Conservation (phyloP, 2,329 filamentous ascomycete species). For the Rhynchosporium graminicola region DNA sequence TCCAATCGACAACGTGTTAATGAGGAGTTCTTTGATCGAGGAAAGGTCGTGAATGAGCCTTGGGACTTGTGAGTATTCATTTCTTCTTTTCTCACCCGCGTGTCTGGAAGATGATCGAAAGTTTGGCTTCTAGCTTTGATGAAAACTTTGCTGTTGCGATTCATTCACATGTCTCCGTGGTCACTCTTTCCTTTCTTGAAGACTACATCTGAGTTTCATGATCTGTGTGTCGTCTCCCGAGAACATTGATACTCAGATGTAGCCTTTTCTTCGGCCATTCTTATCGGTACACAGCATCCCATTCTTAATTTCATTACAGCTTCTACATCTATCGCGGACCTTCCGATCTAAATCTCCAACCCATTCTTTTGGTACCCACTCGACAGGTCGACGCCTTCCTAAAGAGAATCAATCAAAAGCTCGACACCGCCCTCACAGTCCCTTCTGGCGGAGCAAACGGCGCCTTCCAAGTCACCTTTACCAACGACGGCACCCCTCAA, state of each 20-base stretch:
- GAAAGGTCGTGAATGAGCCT: constrained; percentile 13
- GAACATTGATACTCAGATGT: not conserved
- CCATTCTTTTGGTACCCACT: constrained; percentile 68
- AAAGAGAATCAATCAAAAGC: constrained; percentile 60
- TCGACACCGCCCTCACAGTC: constrained; percentile 57
- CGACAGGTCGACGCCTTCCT: constrained; percentile 67
- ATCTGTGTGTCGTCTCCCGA: not conserved
- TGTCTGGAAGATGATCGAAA: not conserved
- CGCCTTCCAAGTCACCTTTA: constrained; percentile 64
- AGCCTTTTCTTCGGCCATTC: not conserved
- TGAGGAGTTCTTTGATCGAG: constrained; percentile 14
- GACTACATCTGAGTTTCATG: not conserved
- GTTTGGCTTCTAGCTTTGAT: not conserved
- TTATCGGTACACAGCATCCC: not conserved
- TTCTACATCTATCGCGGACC: constrained; percentile 65
- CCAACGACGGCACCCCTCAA: constrained; percentile 56
- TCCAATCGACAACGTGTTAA: constrained; percentile 45
- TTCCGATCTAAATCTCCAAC: constrained; percentile 48
- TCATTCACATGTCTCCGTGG: not conserved
- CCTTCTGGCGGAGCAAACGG: constrained; percentile 52
- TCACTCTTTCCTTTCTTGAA: not conserved
- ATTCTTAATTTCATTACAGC: constrained; percentile 44
- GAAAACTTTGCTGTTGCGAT: not conserved
- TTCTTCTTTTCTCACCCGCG: not conserved
- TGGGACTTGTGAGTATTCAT: constrained; percentile 15